Evolutionary conservation across 495 filamentous ascomycete genomes (phyloP).

Genomic region (Oleoguttula mirabilis): DNA sequence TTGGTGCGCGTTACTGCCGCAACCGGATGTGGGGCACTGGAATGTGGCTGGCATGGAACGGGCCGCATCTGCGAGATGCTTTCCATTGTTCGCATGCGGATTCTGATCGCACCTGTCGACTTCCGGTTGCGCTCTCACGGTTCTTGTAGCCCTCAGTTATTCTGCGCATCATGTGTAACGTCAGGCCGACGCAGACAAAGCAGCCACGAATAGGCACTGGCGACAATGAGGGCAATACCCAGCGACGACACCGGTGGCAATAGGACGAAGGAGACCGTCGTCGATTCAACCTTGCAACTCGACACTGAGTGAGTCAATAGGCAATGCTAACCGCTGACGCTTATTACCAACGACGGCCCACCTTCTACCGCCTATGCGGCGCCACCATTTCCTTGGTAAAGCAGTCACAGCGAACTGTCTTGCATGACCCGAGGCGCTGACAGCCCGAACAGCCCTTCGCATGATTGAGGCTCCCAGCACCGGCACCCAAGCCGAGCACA

Average conservation of each 20-base stretch:
- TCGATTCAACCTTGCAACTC: background rate
- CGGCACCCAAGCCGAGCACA: background rate
- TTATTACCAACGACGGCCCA: background rate
- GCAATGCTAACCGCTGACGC: background rate
- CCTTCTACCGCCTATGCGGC: slow-evolving; percentile 11
- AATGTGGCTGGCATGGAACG: slow-evolving; percentile 10
- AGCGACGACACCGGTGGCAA: slow-evolving; percentile 1
- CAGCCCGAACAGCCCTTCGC: background rate
- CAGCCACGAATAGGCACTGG: background rate
- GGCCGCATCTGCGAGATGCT: background rate
- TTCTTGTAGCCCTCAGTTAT: no score
- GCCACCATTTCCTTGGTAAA: slow-evolving; percentile 13
- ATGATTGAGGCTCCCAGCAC: background rate
- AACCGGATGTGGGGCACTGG: slow-evolving; percentile 4
- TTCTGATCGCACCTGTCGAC: background rate
- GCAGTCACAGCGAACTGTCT: background rate
- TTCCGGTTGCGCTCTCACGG: slow-evolving; percentile 3
- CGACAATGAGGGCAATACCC: background rate
- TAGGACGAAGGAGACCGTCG: background rate
- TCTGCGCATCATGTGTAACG: no score
- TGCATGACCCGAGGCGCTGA: background rate
- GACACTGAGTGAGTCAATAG: background rate
- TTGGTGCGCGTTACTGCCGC: slow-evolving; percentile 1
- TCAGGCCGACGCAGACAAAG: no score
- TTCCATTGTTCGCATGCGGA: slow-evolving; percentile 8